These are phyloP conservation scores for Xylariaceae sp. DNA, from an alignment of 2,329 filamentous ascomycete species.

Conservation along the genomic window DNA sequence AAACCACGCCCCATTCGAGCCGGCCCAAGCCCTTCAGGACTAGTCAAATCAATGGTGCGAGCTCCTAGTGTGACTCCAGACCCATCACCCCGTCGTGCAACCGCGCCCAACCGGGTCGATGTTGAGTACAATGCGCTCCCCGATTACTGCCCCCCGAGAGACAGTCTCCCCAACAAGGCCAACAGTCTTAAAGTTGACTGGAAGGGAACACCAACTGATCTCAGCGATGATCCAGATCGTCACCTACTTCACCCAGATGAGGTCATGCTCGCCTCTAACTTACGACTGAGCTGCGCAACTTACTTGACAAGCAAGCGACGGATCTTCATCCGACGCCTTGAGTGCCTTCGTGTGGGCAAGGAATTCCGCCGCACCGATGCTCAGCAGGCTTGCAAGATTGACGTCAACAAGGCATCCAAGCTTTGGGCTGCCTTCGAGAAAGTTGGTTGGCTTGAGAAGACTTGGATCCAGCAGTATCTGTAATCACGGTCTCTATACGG, in stretches of 20 bases:
- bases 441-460: slow-evolving; percentile 72
- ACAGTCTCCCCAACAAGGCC: slow-evolving; percentile 60
- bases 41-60: slow-evolving; percentile 28
- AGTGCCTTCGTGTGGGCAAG: slow-evolving; percentile 64
- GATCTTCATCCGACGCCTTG: slow-evolving; percentile 76
- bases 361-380: slow-evolving; percentile 94
- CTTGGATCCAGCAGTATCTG: slow-evolving; percentile 39
- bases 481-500: slow-evolving; percentile 17
- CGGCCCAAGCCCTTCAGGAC: slow-evolving; percentile 21
- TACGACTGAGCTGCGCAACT: slow-evolving; percentile 79
- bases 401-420: slow-evolving; percentile 95
- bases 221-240: slow-evolving; percentile 66
- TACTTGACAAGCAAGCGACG: slow-evolving; percentile 91
- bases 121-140: slow-evolving; percentile 71
- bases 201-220: slow-evolving; percentile 76
- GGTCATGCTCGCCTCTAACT: slow-evolving; percentile 67
- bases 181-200: slow-evolving; percentile 81
- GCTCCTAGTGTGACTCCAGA: slow-evolving; percentile 45
- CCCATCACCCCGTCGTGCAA: slow-evolving; percentile 44
- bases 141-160: slow-evolving; percentile 68
- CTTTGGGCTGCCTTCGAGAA: slow-evolving; percentile 86
- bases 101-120: slow-evolving; percentile 71
- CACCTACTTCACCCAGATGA: slow-evolving; percentile 75
- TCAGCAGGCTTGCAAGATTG: slow-evolving; percentile 95
- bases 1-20: slow-evolving; percentile 30